A percentile compares a stretch with the other conserved stretches of the same genome.
Evolutionary conservation across 2,329 filamentous ascomycete species (phyloP).

Genomic region (Cyphellophora europaea): DNA sequence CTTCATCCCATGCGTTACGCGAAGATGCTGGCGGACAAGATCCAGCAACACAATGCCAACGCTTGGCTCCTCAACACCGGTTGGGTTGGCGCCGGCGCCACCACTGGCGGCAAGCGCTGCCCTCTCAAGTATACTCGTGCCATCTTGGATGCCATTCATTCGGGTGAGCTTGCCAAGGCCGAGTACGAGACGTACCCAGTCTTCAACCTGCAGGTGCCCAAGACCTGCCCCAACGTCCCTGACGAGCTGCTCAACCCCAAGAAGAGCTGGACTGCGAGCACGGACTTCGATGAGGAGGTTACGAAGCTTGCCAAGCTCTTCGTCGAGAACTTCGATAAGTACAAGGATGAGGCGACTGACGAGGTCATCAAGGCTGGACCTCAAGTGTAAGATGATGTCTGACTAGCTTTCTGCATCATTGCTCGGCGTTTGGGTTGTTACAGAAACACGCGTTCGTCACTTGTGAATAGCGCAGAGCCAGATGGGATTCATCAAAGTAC

Average conservation of each 20-base stretch:
- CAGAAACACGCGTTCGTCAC: background rate
- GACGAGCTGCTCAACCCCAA: conserved; percentile 88
- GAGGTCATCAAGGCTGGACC: conserved; percentile 57
- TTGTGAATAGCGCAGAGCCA: too few relatives aligned
- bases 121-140: conserved; percentile 97
- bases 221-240: conserved; percentile 78
- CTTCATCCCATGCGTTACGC: conserved; percentile 99
- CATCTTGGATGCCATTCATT: conserved; percentile 97
- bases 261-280: conserved; percentile 79
- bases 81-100: conserved; percentile 86
- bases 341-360: conserved; percentile 70
- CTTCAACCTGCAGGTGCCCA: conserved; percentile 97
- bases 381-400: conserved; percentile 19
- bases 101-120: conserved; percentile 91
- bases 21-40: conserved; percentile 97
- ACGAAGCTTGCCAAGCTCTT: conserved; percentile 84
- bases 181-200: conserved; percentile 93
- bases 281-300: conserved; percentile 78
- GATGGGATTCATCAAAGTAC: too few relatives aligned
- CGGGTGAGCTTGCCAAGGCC: conserved; percentile 81
- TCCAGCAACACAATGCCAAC: conserved; percentile 86
- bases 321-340: conserved; percentile 97
- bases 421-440: background rate
- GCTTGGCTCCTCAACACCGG: conserved; percentile 98
- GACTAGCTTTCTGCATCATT: too few relatives aligned